Base-by-base conservation (phyloP, 1,284 basidiomycete genomes). In the Sanghuangporus sanghuang region DNA sequence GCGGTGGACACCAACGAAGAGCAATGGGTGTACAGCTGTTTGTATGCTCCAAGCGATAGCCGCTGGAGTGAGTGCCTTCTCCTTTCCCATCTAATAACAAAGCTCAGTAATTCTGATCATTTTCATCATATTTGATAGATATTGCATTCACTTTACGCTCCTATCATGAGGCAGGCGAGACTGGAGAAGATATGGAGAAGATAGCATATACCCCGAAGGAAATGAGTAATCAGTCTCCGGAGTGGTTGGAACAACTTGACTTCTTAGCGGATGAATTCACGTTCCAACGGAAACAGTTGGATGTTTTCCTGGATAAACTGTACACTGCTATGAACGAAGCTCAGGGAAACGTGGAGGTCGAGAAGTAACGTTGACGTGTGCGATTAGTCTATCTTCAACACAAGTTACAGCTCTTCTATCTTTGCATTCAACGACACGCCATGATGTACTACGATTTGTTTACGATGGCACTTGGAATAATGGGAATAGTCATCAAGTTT, bases 251-350 rank as follows among this genome's bases (percentile, higher is more conserved):
- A 40, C 75, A 75, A 49, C 73, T 92, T n/a, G 80, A 79, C 23
- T 91, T 87, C 71, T 78, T 92, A 64, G 77, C 74, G 39, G 77
- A 77, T 2, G 73, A 83, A 0, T 92, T 92, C 72, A 85, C 86
- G 14, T 92, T 92, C 70, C 76, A 80, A 61, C 78, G 80, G 53
- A 76, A 80, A 21, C 90, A 92, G 72, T 77, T 89, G 61, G 79
- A 83, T 2, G 73, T 87, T 23, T 88, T 92, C 74, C 71, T 87
- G 54, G 79, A 79, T 69, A 85, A 84, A 21, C 72, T 88, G 64
- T 76, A 81, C 61, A 80, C 82, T 46, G 78, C 76, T 57, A 72
- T 88, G 64, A 75, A 66, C 14, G 68, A 65, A 11, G 62, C 64
- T n/a, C 62, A 65, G 6, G 68, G 73, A 2, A 75, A 75, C 23